A percentile compares a stretch with the other conserved stretches of the same genome.
Evolutionary conservation across 805 yeast genomes (phyloP).

Genomic region (Teunomyces tritomae): DNA sequence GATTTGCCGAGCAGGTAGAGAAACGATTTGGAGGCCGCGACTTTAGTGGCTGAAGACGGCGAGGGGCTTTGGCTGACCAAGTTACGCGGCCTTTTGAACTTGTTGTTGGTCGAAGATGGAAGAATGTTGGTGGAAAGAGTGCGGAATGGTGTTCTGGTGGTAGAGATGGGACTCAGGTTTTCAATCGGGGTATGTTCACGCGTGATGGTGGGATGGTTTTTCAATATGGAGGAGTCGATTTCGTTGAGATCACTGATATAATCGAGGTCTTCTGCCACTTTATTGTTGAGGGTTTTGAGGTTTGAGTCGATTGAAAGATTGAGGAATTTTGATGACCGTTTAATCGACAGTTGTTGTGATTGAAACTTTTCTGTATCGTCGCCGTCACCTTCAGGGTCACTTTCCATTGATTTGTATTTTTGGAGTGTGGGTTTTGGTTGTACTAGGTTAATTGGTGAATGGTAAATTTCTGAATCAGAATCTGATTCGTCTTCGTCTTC

Average conservation of each 20-base stretch:
- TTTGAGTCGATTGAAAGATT: slow-evolving; percentile 38
- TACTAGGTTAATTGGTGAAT: background rate
- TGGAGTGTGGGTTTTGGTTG: background rate
- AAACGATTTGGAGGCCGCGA: slow-evolving; percentile 8
- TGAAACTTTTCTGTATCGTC: slow-evolving; percentile 10
- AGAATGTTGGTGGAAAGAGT: slow-evolving; percentile 3
- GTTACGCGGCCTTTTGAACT: slow-evolving; percentile 44
- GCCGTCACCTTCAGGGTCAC: slow-evolving; percentile 8
- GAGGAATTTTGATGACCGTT: slow-evolving; percentile 41
- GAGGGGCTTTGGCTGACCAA: slow-evolving; percentile 45
- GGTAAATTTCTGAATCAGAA: slow-evolving; percentile 1
- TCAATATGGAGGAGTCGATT: slow-evolving; percentile 17
- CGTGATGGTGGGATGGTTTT: slow-evolving; percentile 4
- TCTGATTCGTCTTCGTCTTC: no score
- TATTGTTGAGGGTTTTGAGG: slow-evolving; percentile 9
- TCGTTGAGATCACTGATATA: slow-evolving; percentile 24
- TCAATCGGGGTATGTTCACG: slow-evolving; percentile 10
- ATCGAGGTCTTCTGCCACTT: slow-evolving; percentile 18
- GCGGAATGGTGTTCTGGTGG: slow-evolving; percentile 8
- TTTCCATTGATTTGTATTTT: slow-evolving; percentile 5
- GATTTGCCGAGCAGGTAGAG: slow-evolving; percentile 9
- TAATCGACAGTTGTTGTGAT: slow-evolving; percentile 27
- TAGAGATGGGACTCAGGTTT: slow-evolving; percentile 11
- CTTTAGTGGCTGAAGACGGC: slow-evolving; percentile 25
- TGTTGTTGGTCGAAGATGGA: slow-evolving; percentile 18